phyloP scores from a whole-genome alignment of 2,329 filamentous ascomycete genomes.

The Calonectria multiphialidica region DNA sequence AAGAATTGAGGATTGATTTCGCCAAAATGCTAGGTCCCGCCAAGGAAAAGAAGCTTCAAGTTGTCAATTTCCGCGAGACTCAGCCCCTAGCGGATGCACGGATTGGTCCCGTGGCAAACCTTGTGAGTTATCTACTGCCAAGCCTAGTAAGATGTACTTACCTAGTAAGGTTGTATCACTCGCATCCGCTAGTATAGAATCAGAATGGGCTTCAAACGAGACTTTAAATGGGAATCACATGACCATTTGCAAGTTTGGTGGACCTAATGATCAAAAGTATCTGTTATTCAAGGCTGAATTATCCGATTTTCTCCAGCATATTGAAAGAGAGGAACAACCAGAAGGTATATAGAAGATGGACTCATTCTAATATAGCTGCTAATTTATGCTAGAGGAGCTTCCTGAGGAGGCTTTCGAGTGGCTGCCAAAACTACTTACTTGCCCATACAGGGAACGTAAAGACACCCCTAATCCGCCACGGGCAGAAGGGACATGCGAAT shows the following conservation, averaged over 20 bases:
- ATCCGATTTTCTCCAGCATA: background rate
- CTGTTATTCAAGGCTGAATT: background rate
- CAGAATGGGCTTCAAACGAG: background rate
- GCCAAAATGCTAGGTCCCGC: background rate
- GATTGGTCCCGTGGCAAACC: background rate
- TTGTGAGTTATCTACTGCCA: background rate
- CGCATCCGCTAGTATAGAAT: background rate
- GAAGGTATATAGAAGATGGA: background rate
- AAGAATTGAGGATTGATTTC: background rate
- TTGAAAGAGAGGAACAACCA: background rate
- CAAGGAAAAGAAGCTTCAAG: background rate
- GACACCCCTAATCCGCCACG: background rate
- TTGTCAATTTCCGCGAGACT: background rate
- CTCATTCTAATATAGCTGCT: background rate
- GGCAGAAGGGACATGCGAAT: conserved; percentile 7
- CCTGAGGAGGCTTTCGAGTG: background rate
- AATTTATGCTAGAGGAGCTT: background rate
- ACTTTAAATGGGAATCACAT: background rate
- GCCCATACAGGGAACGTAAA: conserved; percentile 1
- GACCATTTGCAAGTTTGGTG: background rate
- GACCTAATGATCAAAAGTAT: background rate
- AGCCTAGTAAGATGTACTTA: background rate
- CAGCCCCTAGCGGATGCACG: background rate
- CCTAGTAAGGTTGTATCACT: background rate
- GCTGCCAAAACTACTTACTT: background rate